Base-by-base conservation (phyloP, 805 yeast species). In the Ogataea henricii region DNA sequence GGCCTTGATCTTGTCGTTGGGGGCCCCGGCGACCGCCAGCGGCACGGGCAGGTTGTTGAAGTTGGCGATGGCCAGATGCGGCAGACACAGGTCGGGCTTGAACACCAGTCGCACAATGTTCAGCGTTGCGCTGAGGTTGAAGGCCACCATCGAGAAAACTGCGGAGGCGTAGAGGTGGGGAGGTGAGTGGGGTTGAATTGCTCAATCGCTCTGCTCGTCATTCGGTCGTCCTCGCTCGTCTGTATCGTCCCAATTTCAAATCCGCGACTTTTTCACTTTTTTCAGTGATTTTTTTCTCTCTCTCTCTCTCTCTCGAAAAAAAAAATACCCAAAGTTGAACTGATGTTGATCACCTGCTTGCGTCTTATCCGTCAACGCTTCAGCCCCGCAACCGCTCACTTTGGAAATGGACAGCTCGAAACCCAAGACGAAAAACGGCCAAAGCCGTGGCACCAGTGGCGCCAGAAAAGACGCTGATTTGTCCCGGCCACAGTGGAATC, bases 81-180 rank as follows among this genome's bases (percentile, higher is more conserved):
- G 96, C 18, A 83, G 60, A 52, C 89, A 81, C 20, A 87, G 65
- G n/a, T 79, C 70, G 0, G 96, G 96, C 51, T 76, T 79, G 56
- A 72, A 68, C 1, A 83, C 55, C 25, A 89, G 65, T 18, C 85
- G 69, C 23, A 82, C 69, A 0, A 81, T 79, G 58, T 89, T 88
- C 20, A 87, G 54, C 0, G 94, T 85, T 1, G 91, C 96, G 64
- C 92, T 85, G 40, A 87, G 64, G 65, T 89, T 89, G 32, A 62
- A 60, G 18, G 43, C 36, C 16, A 29, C 27, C 43, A 29, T 39
- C 10, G 30, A 8, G 4, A 34, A 16, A 12, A 14, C 4, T 17
- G 13, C n/a, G n/a, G n/a, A n/a, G n/a, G n/a, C 6, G 7, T 32
- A 4, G 17, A 32, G n/a, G 10, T 5, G 20, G n/a, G 35, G 5